phyloP scores from a whole-genome alignment of 345 rosid species.

The Camelina neglecta region DNA sequence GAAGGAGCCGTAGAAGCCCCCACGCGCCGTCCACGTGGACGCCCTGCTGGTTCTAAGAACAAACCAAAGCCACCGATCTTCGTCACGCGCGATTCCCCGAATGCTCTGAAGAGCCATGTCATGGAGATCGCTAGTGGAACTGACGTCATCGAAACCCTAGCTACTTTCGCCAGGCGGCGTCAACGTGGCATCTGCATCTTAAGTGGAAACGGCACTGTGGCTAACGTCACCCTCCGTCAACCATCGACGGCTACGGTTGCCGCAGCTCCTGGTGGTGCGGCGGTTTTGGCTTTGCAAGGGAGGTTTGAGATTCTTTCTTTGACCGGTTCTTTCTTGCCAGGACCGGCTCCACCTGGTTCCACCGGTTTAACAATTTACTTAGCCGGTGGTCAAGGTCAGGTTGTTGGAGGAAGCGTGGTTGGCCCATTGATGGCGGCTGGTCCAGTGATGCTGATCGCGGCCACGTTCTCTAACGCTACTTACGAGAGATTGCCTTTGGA shows the following conservation, averaged over 20 bases:
- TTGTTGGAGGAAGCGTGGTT: conserved; percentile 57
- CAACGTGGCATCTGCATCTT: conserved; percentile 67
- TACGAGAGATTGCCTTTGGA: conserved; percentile 58
- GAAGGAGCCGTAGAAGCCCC: conserved; percentile 68
- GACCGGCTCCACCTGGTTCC: conserved; percentile 57
- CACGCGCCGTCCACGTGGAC: conserved; percentile 69
- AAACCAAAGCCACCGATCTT: conserved; percentile 71
- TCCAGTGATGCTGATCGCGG: conserved; percentile 57
- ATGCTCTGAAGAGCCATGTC: conserved; percentile 69
- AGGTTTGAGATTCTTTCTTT: conserved; percentile 56
- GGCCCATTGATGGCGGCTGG: conserved; percentile 54
- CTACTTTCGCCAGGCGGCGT: conserved; percentile 60
- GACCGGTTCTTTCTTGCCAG: conserved; percentile 55
- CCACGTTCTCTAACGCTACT: conserved; percentile 57
- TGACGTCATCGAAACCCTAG: conserved; percentile 62
- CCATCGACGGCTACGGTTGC: conserved; percentile 34
- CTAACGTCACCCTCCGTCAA: conserved; percentile 69
- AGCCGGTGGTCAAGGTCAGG: conserved; percentile 62
- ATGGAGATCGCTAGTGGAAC: conserved; percentile 69
- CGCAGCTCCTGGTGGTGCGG: conserved; percentile 32
- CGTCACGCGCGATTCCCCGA: conserved; percentile 73
- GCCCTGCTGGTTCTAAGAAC: conserved; percentile 68
- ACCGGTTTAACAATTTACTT: conserved; percentile 57
- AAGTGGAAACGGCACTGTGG: conserved; percentile 67
- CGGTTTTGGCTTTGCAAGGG: conserved; percentile 58